Base-by-base conservation (phyloP, 306 rosid genomes). In the Amphicarpaea edgeworthii region DNA sequence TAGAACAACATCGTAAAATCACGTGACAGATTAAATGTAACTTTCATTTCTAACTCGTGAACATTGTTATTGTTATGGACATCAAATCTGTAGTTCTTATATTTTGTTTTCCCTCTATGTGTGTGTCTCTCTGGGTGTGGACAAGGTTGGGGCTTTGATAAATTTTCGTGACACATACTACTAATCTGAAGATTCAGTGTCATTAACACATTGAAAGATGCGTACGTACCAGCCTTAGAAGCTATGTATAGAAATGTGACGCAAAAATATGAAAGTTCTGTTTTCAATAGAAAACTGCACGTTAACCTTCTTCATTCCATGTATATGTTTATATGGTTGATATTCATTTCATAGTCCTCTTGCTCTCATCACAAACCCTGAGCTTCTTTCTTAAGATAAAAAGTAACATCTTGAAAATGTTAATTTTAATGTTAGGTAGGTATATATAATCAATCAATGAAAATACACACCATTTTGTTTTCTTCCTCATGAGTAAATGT, bases 1-100 rank as follows among this genome's bases (percentile, higher is more conserved):
- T 28, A 32, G 15, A 34, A 23, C 54, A 17, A 28, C 34, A 19
- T 4, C 58, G 63, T 54, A 73, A 78, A 68, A 69, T 83, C 84
- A 73, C 77, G 88, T 85, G 88, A 85, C 51, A 77, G 45, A 70
- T 70, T 86, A 64, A 86, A 41, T 80, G 81, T 80, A 30, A 54
- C 21, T 58, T 28, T 75, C 54, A 63, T 58, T 55, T 59, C 51
- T 20, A 28, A 70, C 79, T 83, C 89, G 72, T 85, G 90, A 81
- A 78, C 20, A 28, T 3, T 30, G 37, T 30, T 30, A 62, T 76
- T 60, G 43, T 80, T 76, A 71, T 47, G 76, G 3, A 20, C 65
- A 16, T 50, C 15, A 45, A 28, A 19, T 49, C 23, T 50, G 19
- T n/a, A n/a, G n/a, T 64, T 63, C 8, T 21, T 28, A 65, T 73